Base-by-base conservation (phyloP, 73 alveolate genomes). In the Stentor coeruleus region DNA sequence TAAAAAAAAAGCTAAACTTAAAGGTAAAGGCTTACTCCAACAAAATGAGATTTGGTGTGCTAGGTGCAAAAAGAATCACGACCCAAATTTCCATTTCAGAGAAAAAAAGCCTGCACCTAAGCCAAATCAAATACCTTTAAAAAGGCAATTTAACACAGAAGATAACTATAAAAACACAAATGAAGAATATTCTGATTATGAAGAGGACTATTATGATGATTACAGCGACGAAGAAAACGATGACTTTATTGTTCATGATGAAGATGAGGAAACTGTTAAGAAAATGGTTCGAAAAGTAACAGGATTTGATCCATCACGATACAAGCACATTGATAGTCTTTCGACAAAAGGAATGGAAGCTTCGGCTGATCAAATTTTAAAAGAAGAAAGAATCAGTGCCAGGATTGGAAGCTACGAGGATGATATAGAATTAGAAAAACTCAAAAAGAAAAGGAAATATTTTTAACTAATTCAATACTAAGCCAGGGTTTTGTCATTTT, bases 31-130 rank as follows among this genome's bases (percentile, higher is more conserved):
- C 33, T 40, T 66, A 28, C 37, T 66, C 11, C n/a, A 66, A 20
- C 49, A 40, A 20, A 14, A 20, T 15, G 14, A 28, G 79, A 66
- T 66, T 66, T 66, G 79, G 79, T 66, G 79, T 66, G 79, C 79
- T 28, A 66, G 79, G 41, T 66, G 79, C 79, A 28, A 37, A 11
- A 66, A 66, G 33, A 33, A 66, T 26, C 79, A 66, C 37, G 49
- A 37, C 0, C n/a, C 26, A 1, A 40, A 66, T 33, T 66, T 66
- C 79, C 79, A 66, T 33, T 40, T 20, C n/a, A 20, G 37, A 26
- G 42, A 20, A 66, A 66, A 20, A 20, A 66, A 66, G 33, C 11
- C 40, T 31, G 33, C 36, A 66, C 33, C 39, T 26, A 66, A 20
- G n/a, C 73, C 73, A 20, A 31, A n/a, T 57, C n/a, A n/a, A n/a